These are phyloP conservation scores for Ogataea angusta DNA, from an alignment of 805 yeast species.

Conservation along the genomic window DNA sequence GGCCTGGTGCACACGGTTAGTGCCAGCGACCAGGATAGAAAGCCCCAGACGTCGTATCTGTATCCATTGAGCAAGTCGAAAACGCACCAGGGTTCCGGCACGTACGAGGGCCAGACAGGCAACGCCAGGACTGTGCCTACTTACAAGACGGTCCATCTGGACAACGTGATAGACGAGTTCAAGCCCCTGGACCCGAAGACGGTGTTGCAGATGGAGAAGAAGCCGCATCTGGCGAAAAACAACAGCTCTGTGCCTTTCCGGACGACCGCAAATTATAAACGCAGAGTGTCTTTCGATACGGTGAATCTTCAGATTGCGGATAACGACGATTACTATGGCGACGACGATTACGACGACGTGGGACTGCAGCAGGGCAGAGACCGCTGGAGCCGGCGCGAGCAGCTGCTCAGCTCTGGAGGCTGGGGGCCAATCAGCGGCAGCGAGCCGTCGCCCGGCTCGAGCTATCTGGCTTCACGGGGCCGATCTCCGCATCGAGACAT, in stretches of 20 bases:
- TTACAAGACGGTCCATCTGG: constrained; percentile 26
- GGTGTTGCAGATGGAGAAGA: constrained; percentile 9
- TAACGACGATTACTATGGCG: constrained; percentile 15
- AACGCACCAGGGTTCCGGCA: constrained; percentile 26
- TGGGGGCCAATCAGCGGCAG: constrained; percentile 23
- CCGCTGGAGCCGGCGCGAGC: constrained; percentile 8
- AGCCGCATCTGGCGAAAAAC: constrained; percentile 1
- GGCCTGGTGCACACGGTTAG: not conserved
- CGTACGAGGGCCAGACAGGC: constrained; percentile 9
- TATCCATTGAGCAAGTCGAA: constrained; percentile 19
- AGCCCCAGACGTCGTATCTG: constrained; percentile 9
- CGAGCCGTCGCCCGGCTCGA: constrained; percentile 22
- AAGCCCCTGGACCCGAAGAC: constrained; percentile 23
- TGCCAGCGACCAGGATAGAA: not conserved
- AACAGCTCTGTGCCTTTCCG: not conserved
- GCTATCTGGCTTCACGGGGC: constrained; percentile 10
- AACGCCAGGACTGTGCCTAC: constrained; percentile 10
- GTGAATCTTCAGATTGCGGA: constrained; percentile 39
- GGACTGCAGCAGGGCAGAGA: constrained; percentile 14
- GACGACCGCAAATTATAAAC: constrained; percentile 11
- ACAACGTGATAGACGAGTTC: constrained; percentile 16
- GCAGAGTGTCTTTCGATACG: constrained; percentile 53
- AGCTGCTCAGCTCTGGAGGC: constrained; percentile 19
- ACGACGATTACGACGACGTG: constrained; percentile 22
- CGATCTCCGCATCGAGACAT: constrained; percentile 22